phyloP scores from a whole-genome alignment of 805 yeast genomes.

The Wickerhamiella azymoides region DNA sequence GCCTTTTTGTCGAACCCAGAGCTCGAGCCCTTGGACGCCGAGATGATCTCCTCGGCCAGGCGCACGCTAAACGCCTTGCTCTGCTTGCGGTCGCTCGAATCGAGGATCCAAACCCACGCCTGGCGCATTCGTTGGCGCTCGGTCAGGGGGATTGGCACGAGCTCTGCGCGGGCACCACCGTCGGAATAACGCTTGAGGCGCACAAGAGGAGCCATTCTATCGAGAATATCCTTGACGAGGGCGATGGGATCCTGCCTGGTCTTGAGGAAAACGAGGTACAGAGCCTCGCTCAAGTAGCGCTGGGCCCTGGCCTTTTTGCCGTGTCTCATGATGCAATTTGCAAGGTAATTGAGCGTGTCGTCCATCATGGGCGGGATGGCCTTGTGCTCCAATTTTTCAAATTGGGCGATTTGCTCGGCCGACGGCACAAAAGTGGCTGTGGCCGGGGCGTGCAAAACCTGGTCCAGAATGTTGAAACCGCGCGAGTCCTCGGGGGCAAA shows the following conservation, averaged over 20 bases:
- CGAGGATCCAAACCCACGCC: constrained; percentile 85
- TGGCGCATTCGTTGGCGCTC: constrained; percentile 71
- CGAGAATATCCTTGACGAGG: constrained; percentile 59
- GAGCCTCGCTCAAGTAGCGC: constrained; percentile 56
- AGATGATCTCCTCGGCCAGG: constrained; percentile 74
- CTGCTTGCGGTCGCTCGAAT: constrained; percentile 65
- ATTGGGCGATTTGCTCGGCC: constrained; percentile 48
- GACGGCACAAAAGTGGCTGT: constrained; percentile 32
- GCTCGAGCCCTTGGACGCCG: constrained; percentile 64
- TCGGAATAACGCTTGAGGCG: constrained; percentile 63
- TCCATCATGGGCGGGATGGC: constrained; percentile 52
- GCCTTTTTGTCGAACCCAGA: constrained; percentile 74
- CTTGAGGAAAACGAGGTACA: constrained; percentile 63
- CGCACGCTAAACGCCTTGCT: constrained; percentile 76
- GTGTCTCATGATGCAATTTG: constrained; percentile 80
- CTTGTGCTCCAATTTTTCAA: constrained; percentile 33
- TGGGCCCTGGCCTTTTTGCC: constrained; percentile 79
- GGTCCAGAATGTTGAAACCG: constrained; percentile 22
- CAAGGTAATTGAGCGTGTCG: constrained; percentile 61
- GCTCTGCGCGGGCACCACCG: constrained; percentile 70
- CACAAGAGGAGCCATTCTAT: constrained; percentile 73
- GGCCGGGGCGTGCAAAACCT: constrained; percentile 9
- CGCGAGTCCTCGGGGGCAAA: constrained; percentile 30
- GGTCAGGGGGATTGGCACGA: constrained; percentile 71
- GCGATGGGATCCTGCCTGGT: constrained; percentile 68